Conservation (phyloP, 2,329 filamentous ascomycete species). For the Catunica adiposa region DNA sequence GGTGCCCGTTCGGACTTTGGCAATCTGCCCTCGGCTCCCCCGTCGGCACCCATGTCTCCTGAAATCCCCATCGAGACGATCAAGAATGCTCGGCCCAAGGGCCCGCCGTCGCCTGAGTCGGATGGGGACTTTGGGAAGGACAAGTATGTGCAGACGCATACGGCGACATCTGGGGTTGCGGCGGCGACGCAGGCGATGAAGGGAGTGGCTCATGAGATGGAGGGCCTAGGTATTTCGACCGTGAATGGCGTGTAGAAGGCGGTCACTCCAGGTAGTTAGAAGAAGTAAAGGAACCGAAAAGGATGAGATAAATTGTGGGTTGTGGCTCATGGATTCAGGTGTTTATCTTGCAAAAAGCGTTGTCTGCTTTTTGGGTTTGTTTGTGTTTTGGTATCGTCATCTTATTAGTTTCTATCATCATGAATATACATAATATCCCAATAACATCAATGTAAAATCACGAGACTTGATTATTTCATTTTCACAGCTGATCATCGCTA, state of each 20-base stretch:
- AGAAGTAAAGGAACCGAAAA: neutral
- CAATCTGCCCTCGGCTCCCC: neutral
- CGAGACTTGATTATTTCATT: neutral
- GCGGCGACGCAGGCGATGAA: neutral
- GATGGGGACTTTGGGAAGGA: neutral
- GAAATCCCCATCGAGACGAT: neutral
- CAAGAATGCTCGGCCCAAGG: constrained; percentile 5
- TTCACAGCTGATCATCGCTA: no score
- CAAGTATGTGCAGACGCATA: neutral
- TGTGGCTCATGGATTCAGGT: neutral
- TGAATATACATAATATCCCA: neutral
- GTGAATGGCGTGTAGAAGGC: neutral
- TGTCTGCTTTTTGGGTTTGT: neutral
- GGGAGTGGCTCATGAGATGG: neutral
- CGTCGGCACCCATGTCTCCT: neutral
- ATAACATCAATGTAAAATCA: neutral
- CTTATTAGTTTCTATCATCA: neutral
- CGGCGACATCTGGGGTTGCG: neutral
- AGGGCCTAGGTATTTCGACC: neutral
- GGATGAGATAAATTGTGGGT: neutral
- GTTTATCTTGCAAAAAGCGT: neutral
- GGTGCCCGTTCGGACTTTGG: constrained; percentile 66
- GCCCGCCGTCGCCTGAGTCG: neutral
- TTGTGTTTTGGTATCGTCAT: neutral
- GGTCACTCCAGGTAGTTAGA: neutral